Conservation (phyloP, 129 eudicot genomes). For the Arctium minus region DNA sequence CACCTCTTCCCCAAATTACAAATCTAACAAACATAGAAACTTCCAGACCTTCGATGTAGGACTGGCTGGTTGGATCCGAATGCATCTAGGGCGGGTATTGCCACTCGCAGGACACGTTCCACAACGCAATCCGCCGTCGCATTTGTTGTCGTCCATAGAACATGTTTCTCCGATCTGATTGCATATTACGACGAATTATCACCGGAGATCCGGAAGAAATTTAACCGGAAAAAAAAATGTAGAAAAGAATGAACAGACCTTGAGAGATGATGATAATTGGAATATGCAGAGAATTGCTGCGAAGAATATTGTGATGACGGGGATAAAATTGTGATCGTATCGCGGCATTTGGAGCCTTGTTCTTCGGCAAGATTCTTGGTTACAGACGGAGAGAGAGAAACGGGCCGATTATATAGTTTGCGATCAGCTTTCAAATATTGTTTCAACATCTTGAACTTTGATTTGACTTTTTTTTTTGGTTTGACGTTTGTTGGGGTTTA, state of each 20-base stretch:
- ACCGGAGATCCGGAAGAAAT: not conserved
- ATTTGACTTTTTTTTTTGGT: constrained; percentile 8
- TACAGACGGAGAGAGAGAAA: constrained; percentile 19
- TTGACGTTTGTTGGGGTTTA: constrained; percentile 6
- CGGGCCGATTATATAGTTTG: constrained; percentile 17
- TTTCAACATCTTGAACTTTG: constrained; percentile 7
- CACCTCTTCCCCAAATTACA: not conserved
- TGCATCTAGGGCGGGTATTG: constrained; percentile 80
- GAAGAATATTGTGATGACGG: constrained; percentile 3
- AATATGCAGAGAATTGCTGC: not conserved
- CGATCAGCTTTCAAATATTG: not conserved
- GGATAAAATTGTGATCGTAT: constrained; percentile 12
- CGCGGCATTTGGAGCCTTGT: constrained; percentile 32
- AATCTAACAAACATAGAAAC: not conserved
- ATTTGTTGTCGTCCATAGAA: constrained; percentile 29
- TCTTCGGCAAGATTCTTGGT: constrained; percentile 26
- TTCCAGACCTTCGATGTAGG: constrained; percentile 57
- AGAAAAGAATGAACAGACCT: constrained; percentile 17
- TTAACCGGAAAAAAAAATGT: not conserved
- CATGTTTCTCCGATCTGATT: constrained; percentile 85
- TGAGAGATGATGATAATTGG: constrained; percentile 21
- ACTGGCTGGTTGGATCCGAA: constrained; percentile 59
- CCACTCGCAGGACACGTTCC: constrained; percentile 81
- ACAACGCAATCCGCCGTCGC: constrained; percentile 65
- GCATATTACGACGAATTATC: not conserved